Evolutionary conservation across 2,329 filamentous ascomycete genomes (phyloP), one percentile per base, ranked within the genome.

Genomic region (Aphanoascus verrucosus): DNA sequence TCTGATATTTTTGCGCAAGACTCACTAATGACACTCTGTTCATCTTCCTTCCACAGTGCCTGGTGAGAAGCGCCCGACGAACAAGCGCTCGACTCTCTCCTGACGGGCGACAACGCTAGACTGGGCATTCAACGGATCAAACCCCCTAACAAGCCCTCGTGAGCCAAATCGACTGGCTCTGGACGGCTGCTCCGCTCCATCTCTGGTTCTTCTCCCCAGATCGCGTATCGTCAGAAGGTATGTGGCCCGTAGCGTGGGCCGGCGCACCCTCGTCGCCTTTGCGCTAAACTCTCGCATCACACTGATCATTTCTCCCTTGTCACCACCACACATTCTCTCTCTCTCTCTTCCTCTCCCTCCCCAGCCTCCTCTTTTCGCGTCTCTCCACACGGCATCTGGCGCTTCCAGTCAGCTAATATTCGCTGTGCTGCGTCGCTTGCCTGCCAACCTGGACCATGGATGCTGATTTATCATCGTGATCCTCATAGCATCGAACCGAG

Each of bases 201-300:
- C 31, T 32, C 17, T 45, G 37, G 15, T 20, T 20, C 14, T 19
- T 48, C 14, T 17, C 19, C 31, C 42, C 11, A 11, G 49, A 52
- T 46, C 41, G 49, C 31, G 42, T 42, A 40, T 32, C 20, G 11
- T 46, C 34, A 28, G 32, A 46, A 38, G 43, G 50, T 46, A 38
- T 41, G 51, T 53, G 20, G 44, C 44, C 34, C 34, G 20, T 8
- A 34, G n/a, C 37, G 14, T 28, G 31, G 12, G 23, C 31, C 32
- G 31, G 23, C 14, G 15, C 42, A 15, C 8, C 23, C 32, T 28
- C 31, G 15, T 5, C 41, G 19, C 11, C 15, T 52, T 41, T 52
- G 50, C 50, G 50, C 50, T 52, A 52, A 41, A 40, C 42, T 42
- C 42, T 45, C 42, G 50, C 50, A 52, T 34, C 50, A 34, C 42